Evolutionary conservation across 805 yeast species (phyloP), one percentile per base, ranked within the genome.

Genomic region (Lachancea thermotolerans): DNA sequence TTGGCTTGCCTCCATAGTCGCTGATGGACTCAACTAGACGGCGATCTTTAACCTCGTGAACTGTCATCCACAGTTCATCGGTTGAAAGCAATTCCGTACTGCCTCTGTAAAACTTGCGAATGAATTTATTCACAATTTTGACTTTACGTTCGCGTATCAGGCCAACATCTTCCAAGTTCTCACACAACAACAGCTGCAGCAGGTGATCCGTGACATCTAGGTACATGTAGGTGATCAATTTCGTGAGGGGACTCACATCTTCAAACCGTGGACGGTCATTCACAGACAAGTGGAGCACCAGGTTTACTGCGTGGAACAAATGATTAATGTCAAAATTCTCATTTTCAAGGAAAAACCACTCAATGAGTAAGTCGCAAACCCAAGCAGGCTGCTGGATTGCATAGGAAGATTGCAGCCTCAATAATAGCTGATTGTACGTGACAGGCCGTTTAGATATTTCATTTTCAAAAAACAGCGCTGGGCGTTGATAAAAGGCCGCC

Each of bases 1-100:
- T 54, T n/a, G 62, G 62, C 14, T 41, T 41, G n/a, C 60, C 64
- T 10, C 64, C 64, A 33, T 45, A 42, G 9, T 41, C 30, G 10
- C 49, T 50, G 1, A 59, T 42, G 9, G 50, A 12, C 35, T 58
- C 58, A 7, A 57, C 53, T 3, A 58, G 44, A 10, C 39, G 17
- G 27, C 51, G 49, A 30, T 55, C 52, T 12, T 54, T 51, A 10
- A 52, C 42, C 4, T 42, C 31, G 25, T 50, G 42, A n/a, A 59
- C 35, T 9, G 46, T 11, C 12, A 39, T 33, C 64, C 64, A 59
- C 9, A 59, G 40, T 10, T 35, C 41, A 9, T 56, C 54, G 33
- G 51, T 49, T 10, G 62, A 58, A 14, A 59, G 42, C 18, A 46
- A 39, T 18, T 35, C 39, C 10, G 32, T 37, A n/a, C 35, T 47